These are phyloP conservation scores for Mycena haematopus DNA, from an alignment of 768 basidiomycete species.

Conservation along the genomic window DNA sequence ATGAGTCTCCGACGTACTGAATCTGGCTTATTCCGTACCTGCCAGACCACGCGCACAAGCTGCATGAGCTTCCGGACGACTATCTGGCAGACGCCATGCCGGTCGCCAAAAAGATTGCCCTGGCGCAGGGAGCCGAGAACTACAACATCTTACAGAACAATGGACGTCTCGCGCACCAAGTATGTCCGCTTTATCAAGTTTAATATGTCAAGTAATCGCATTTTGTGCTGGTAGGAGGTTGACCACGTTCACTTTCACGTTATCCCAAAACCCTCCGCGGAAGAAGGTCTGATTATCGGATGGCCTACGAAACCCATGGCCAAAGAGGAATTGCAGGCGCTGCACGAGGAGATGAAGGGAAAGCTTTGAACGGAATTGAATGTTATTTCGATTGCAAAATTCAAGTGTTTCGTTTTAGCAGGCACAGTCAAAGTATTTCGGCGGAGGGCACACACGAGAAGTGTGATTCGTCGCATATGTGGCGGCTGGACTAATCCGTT, in stretches of 20 bases:
- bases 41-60: constrained; percentile 83
- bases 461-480: not conserved
- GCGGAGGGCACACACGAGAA: not conserved
- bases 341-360: constrained; percentile 64
- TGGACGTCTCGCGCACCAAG: constrained; percentile 65
- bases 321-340: constrained; percentile 69
- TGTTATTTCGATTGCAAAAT: not conserved
- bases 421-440: too few species aligned
- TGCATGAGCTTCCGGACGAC: constrained; percentile 89
- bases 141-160: constrained; percentile 87
- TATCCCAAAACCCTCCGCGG: constrained; percentile 82
- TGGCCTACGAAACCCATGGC: constrained; percentile 73
- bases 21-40: constrained; percentile 1
- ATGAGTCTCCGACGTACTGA: constrained; percentile 8
- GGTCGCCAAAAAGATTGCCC: constrained; percentile 86
- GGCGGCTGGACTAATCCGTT: not conserved
- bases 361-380: constrained; percentile 46
- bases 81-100: constrained; percentile 79
- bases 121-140: constrained; percentile 74
- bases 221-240: constrained; percentile 55
- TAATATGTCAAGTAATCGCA: not conserved
- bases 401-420: not conserved
- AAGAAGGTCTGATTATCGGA: constrained; percentile 79
- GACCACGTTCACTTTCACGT: constrained; percentile 94
- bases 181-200: constrained; percentile 27